A percentile compares a stretch with the other conserved stretches of the same genome.
Conservation (phyloP, 2,329 filamentous ascomycete genomes). For the Trichoderma atrobrunneum region DNA sequence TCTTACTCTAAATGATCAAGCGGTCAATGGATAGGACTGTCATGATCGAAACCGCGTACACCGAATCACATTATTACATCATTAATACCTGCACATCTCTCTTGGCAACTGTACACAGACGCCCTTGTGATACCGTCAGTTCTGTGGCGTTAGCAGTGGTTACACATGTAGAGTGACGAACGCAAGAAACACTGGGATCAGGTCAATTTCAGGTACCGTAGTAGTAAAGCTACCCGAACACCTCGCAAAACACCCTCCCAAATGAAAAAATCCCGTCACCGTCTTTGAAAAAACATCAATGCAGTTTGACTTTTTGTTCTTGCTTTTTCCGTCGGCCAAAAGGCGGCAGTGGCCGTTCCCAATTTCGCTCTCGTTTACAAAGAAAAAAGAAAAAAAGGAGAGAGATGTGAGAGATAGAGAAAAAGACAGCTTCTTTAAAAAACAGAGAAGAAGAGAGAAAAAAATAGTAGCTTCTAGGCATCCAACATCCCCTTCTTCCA, state of each 20-base stretch:
- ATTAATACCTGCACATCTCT: neutral
- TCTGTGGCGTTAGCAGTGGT: neutral
- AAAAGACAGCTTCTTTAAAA: neutral
- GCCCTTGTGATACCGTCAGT: neutral
- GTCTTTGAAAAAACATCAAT: neutral
- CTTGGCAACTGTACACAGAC: neutral
- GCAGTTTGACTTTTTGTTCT: constrained; percentile 1
- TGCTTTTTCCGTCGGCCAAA: neutral
- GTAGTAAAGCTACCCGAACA: neutral
- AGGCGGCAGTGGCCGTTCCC: neutral
- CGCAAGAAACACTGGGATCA: neutral
- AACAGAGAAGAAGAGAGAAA: neutral
- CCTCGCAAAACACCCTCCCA: neutral
- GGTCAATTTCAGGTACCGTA: neutral
- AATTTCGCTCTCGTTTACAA: constrained; percentile 6
- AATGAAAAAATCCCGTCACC: neutral
- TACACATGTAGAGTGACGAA: neutral
- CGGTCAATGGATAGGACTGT: neutral
- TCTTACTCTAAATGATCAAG: neutral
- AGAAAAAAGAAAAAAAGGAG: neutral
- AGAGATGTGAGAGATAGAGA: neutral
- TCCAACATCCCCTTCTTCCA: constrained; percentile 5
- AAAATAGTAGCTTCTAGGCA: constrained; percentile 12
- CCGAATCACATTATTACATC: neutral
- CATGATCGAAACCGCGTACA: neutral